Evolutionary conservation across 495 filamentous ascomycete genomes (phyloP).

Genomic region (Coniosporium apollinis): DNA sequence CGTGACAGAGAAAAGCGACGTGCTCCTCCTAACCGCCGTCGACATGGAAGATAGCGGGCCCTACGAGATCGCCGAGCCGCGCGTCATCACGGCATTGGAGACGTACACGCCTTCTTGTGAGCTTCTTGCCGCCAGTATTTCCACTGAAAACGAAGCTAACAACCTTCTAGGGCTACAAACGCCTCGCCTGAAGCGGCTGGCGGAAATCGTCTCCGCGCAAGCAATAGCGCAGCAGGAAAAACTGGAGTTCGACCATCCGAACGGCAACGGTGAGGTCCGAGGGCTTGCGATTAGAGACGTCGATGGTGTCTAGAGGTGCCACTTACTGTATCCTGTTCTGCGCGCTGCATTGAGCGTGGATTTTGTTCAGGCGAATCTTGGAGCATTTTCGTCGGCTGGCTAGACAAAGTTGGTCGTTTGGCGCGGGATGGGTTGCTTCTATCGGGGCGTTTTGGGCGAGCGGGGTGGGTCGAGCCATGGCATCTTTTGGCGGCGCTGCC

Average conservation of each 20-base stretch:
- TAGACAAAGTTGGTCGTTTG: too few relatives aligned
- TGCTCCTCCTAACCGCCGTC: conserved; percentile 77
- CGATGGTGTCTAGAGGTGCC: conserved; percentile 11
- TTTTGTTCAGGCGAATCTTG: too few relatives aligned
- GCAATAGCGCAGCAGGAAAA: conserved; percentile 88
- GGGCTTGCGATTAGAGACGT: conserved; percentile 15
- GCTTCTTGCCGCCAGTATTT: conserved; percentile 18
- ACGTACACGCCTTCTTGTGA: conserved; percentile 93
- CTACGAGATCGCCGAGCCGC: conserved; percentile 94
- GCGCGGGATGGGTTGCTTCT: too few relatives aligned
- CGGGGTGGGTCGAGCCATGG: too few relatives aligned
- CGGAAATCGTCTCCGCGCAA: conserved; percentile 93
- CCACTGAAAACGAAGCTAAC: conserved; percentile 10
- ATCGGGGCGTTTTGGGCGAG: too few relatives aligned
- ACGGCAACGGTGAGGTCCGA: conserved; percentile 6
- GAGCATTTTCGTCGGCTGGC: too few relatives aligned
- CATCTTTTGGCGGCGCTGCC: too few relatives aligned
- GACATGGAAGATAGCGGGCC: conserved; percentile 99
- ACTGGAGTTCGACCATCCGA: conserved; percentile 36
- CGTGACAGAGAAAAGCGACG: conserved; percentile 96
- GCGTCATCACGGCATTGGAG: conserved; percentile 88
- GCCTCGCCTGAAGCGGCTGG: conserved; percentile 77
- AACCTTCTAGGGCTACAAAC: conserved; percentile 68
- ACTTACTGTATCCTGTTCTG: too few relatives aligned
- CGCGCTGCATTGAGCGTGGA: too few relatives aligned